phyloP scores from a whole-genome alignment of 768 basidiomycete genomes.

The Psilocybe sp. region DNA sequence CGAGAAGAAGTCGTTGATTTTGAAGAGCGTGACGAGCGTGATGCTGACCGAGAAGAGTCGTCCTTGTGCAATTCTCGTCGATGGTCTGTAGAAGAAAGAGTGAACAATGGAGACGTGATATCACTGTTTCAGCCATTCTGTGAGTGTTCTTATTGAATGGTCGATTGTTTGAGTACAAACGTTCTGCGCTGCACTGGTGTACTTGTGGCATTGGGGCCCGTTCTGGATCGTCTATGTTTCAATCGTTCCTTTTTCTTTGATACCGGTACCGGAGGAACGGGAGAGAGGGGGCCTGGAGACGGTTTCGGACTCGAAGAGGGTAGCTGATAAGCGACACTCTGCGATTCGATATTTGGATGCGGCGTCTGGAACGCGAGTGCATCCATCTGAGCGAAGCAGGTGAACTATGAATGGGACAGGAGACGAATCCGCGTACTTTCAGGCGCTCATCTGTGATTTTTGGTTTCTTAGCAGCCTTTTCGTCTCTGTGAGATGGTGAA shows the following conservation, averaged over 20 bases:
- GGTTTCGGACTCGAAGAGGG: slow-evolving; percentile 16
- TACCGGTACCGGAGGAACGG: slow-evolving; percentile 10
- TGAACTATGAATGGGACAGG: not conserved
- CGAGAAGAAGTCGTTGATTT: slow-evolving; percentile 5
- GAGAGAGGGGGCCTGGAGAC: slow-evolving; percentile 10
- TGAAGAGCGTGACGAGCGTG: slow-evolving; percentile 6
- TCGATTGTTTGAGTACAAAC: no score
- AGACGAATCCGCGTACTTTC: no score
- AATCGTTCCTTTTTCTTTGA: slow-evolving; percentile 10
- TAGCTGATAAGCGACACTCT: slow-evolving; percentile 14
- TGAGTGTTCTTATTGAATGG: no score
- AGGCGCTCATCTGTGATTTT: no score
- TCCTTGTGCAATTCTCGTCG: not conserved
- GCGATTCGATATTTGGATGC: slow-evolving; percentile 13
- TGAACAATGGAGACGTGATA: no score
- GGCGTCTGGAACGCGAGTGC: slow-evolving; percentile 12
- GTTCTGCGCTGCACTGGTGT: no score
- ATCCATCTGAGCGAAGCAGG: not conserved
- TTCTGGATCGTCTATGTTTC: no score
- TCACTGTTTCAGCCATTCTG: no score
- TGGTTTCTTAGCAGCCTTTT: no score
- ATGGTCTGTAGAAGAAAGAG: no score
- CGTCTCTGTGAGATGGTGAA: no score
- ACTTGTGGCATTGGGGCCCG: no score
- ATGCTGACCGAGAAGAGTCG: slow-evolving; percentile 1